phyloP scores from a whole-genome alignment of 1,284 basidiomycete genomes.

The Malassezia yamatoensis region DNA sequence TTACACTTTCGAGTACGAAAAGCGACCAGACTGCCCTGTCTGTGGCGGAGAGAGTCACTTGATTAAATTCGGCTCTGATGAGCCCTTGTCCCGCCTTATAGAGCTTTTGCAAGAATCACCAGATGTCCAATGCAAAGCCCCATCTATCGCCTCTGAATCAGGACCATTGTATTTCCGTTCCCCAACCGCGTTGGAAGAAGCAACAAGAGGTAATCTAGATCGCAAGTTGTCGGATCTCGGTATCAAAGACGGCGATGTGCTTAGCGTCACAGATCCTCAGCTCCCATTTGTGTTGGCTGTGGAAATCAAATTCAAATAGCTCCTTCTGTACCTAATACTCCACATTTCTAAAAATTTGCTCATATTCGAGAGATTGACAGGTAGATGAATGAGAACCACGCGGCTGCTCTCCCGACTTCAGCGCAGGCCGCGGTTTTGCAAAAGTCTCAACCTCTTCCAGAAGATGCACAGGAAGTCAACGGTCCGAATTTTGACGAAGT shows the following conservation, averaged over 20 bases:
- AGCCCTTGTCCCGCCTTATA: slow-evolving; percentile 26
- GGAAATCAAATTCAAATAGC: background rate
- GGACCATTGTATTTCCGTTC: slow-evolving; percentile 76
- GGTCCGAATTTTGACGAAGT: slow-evolving; percentile 76
- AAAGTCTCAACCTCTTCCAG: slow-evolving; percentile 20
- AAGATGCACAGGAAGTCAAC: slow-evolving; percentile 55
- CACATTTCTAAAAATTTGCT: background rate
- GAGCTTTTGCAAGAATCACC: slow-evolving; percentile 27
- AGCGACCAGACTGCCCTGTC: slow-evolving; percentile 84
- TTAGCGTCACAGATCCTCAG: slow-evolving; percentile 75
- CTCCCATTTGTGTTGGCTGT: slow-evolving; percentile 60
- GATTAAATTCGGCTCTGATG: slow-evolving; percentile 14
- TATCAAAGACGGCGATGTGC: slow-evolving; percentile 58
- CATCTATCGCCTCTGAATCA: slow-evolving; percentile 21
- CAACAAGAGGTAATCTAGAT: slow-evolving; percentile 75
- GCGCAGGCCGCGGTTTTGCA: slow-evolving; percentile 21
- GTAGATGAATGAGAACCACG: too few species aligned
- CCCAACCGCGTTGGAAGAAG: slow-evolving; percentile 74
- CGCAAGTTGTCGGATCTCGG: slow-evolving; percentile 75
- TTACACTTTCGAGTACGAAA: slow-evolving; percentile 92
- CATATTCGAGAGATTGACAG: too few species aligned
- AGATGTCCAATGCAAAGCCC: slow-evolving; percentile 37
- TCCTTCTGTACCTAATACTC: background rate
- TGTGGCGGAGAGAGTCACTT: slow-evolving; percentile 68
- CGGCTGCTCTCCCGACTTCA: background rate